Conservation (phyloP, 1,284 basidiomycete species). For the Afroboletus lepidellus region DNA sequence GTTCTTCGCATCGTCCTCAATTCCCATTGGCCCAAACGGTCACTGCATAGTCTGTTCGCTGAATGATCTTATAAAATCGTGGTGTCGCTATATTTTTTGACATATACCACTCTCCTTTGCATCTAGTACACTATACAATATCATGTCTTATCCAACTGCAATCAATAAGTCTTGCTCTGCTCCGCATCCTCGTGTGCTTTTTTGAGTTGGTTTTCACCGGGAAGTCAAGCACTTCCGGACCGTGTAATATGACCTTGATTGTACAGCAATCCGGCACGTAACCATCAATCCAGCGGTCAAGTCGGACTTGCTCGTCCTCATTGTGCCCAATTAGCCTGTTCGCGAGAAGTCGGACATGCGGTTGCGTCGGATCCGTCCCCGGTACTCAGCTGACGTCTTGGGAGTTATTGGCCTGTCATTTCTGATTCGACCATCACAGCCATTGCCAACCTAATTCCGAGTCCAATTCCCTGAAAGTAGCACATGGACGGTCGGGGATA, state of each 20-base stretch:
- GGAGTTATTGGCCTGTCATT: neutral
- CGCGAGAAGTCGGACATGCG: neutral
- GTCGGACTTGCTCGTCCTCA: neutral
- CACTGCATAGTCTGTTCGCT: constrained; percentile 21
- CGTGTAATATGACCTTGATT: neutral
- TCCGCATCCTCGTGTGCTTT: neutral
- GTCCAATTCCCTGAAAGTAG: neutral
- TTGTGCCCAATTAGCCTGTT: neutral
- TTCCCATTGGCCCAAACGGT: constrained; percentile 22
- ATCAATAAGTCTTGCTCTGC: neutral
- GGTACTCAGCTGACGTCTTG: neutral
- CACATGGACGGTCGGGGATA: neutral
- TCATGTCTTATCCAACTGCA: constrained; percentile 5
- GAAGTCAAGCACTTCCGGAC: neutral
- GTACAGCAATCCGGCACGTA: neutral
- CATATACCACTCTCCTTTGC: constrained; percentile 26
- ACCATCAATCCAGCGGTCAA: neutral
- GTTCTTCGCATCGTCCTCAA: constrained; percentile 26
- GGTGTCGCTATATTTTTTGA: constrained; percentile 37
- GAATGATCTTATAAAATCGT: constrained; percentile 13
- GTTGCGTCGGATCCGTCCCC: neutral
- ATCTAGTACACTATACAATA: constrained; percentile 8
- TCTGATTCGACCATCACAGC: neutral
- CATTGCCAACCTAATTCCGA: neutral
- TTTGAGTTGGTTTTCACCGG: neutral